Evolutionary conservation across 1,139 yeast genomes (phyloP).

Genomic region (Taphrina betulina): DNA sequence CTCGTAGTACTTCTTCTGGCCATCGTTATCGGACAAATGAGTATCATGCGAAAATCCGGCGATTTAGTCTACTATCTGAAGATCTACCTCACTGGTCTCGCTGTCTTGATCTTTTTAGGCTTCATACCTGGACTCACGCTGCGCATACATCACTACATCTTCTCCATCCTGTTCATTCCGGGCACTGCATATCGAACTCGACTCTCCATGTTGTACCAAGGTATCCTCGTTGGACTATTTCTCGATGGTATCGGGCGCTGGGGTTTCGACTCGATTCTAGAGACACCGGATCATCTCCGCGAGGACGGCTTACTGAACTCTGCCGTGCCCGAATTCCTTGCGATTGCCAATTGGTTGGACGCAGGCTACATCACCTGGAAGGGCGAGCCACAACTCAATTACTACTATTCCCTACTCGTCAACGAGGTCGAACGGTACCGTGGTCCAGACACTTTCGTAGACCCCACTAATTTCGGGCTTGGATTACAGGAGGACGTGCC

Average conservation of each 20-base stretch:
- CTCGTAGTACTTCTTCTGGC: constrained; percentile 51
- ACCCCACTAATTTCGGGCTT: constrained; percentile 35
- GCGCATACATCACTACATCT: constrained; percentile 83
- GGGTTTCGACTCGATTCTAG: constrained; percentile 89
- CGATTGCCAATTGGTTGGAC: background rate
- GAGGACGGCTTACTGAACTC: constrained; percentile 60
- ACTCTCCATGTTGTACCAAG: constrained; percentile 73
- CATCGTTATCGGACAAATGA: constrained; percentile 72
- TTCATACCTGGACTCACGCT: constrained; percentile 67
- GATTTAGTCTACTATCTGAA: constrained; percentile 58
- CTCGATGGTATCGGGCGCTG: constrained; percentile 86
- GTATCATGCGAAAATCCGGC: constrained; percentile 69
- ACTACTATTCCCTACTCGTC: constrained; percentile 54
- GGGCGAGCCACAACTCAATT: constrained; percentile 45
- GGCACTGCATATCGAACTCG: constrained; percentile 69
- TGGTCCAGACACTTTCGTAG: constrained; percentile 46
- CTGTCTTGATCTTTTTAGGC: constrained; percentile 52
- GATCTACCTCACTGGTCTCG: constrained; percentile 54
- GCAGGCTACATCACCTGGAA: constrained; percentile 40
- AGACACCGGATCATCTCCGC: constrained; percentile 64
- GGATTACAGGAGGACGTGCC: constrained; percentile 31
- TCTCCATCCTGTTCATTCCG: constrained; percentile 75
- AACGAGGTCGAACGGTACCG: constrained; percentile 78
- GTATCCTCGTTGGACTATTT: constrained; percentile 74
- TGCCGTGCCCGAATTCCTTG: constrained; percentile 37